Conservation (phyloP, 2,329 filamentous ascomycete genomes). For the Purpureocillium lavendulum region DNA sequence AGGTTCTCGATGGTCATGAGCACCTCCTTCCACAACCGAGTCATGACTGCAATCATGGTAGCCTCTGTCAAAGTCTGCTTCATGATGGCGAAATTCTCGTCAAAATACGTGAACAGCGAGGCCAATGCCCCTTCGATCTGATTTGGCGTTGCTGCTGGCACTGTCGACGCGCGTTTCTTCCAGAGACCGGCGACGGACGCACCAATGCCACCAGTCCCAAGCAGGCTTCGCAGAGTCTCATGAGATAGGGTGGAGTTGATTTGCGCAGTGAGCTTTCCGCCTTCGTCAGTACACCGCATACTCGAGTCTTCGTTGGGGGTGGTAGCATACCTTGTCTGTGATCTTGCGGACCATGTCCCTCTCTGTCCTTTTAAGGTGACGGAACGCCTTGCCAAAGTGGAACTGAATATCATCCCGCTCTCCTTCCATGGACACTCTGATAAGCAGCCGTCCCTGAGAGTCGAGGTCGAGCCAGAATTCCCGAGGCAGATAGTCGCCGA, state of each 20-base stretch:
- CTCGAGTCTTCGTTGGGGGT: background rate
- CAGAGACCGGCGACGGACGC: slow-evolving; percentile 65
- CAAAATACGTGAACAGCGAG: slow-evolving; percentile 87
- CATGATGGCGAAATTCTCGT: slow-evolving; percentile 99
- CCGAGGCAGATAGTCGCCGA: slow-evolving; percentile 87
- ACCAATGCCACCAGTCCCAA: slow-evolving; percentile 61
- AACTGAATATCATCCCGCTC: slow-evolving; percentile 98
- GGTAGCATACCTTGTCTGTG: slow-evolving; percentile 74
- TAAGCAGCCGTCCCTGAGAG: slow-evolving; percentile 80
- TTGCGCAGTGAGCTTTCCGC: slow-evolving; percentile 69
- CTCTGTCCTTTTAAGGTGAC: slow-evolving; percentile 89
- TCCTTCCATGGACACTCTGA: slow-evolving; percentile 96
- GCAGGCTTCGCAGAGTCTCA: slow-evolving; percentile 66
- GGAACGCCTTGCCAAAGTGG: slow-evolving; percentile 95
- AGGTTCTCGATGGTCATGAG: slow-evolving; percentile 83
- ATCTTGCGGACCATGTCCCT: slow-evolving; percentile 97
- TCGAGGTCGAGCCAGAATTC: slow-evolving; percentile 98
- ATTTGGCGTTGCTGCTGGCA: slow-evolving; percentile 53
- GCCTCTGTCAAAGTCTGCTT: slow-evolving; percentile 89
- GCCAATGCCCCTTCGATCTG: slow-evolving; percentile 77
- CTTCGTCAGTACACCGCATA: slow-evolving; percentile 1
- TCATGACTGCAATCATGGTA: slow-evolving; percentile 99
- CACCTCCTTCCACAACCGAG: slow-evolving; percentile 94
- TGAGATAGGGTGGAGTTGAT: slow-evolving; percentile 84
- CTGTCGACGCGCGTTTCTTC: slow-evolving; percentile 49